A percentile compares a stretch with the other conserved stretches of the same genome.
Evolutionary conservation across 2,329 filamentous ascomycete species (phyloP).

Genomic region (Fusarium protoensiforme): DNA sequence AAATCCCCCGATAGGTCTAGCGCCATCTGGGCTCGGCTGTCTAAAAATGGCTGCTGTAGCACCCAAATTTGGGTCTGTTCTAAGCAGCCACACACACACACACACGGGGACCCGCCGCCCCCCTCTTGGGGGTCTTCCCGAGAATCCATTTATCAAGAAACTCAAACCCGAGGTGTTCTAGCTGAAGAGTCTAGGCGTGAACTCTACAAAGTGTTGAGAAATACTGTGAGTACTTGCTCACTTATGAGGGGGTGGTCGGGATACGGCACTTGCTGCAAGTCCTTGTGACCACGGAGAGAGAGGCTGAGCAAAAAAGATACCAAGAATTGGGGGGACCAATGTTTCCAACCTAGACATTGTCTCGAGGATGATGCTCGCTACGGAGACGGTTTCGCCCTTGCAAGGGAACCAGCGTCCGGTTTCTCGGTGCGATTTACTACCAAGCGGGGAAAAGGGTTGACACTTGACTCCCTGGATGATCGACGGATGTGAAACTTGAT

Average conservation of each 20-base stretch:
- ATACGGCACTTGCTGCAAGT: background rate
- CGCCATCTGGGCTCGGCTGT: conserved; percentile 12
- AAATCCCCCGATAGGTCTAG: conserved; percentile 10
- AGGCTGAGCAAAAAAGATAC: background rate
- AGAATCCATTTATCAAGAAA: conserved; percentile 7
- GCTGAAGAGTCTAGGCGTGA: background rate
- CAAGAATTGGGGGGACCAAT: background rate
- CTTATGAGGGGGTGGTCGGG: background rate
- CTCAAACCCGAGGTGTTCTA: background rate
- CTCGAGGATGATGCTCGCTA: conserved; percentile 5
- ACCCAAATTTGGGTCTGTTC: conserved; percentile 37
- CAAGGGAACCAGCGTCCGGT: conserved; percentile 3
- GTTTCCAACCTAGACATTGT: conserved; percentile 3
- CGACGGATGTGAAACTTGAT: background rate
- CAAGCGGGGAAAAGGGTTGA: background rate
- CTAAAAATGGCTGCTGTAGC: conserved; percentile 24
- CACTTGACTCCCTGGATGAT: conserved; percentile 4
- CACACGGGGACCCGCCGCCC: background rate
- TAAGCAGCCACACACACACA: conserved; percentile 22
- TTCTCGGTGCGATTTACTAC: background rate
- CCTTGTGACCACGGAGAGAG: background rate
- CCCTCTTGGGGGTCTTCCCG: conserved; percentile 16
- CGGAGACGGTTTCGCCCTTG: background rate
- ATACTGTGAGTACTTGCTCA: conserved; percentile 33
- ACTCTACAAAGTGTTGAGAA: conserved; percentile 16